Conservation (phyloP, 371 early-diverging fungal species). For the Circinella minor region DNA sequence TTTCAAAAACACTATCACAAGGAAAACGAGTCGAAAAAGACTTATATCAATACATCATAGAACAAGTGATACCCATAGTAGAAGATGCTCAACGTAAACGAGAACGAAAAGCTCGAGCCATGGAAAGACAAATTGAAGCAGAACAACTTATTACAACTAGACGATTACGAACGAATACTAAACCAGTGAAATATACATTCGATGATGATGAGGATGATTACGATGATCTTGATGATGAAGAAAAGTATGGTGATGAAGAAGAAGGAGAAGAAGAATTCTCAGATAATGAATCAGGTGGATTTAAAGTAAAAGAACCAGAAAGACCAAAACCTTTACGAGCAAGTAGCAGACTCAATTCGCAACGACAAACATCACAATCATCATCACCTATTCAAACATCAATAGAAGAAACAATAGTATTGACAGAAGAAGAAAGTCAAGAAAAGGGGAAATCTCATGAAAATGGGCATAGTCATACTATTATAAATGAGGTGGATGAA, state of each 20-base stretch:
- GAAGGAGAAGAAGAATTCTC: too few relatives aligned
- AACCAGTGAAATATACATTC: slow-evolving; percentile 10
- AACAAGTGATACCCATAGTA: slow-evolving; percentile 22
- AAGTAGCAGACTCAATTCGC: neutral
- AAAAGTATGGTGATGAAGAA: neutral
- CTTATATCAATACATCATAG: slow-evolving; percentile 13
- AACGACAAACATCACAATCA: neutral
- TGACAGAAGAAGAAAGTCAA: too few relatives aligned
- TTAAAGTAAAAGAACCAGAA: neutral
- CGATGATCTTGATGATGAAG: neutral
- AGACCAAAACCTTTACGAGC: neutral
- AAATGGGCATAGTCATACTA: too few relatives aligned
- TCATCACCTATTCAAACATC: neutral
- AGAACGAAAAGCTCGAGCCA: slow-evolving; percentile 24
- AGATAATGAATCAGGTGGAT: neutral
- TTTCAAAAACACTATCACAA: slow-evolving; percentile 20
- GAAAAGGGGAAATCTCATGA: too few relatives aligned
- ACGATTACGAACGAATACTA: slow-evolving; percentile 5
- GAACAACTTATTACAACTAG: slow-evolving; percentile 11
- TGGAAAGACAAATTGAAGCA: slow-evolving; percentile 19
- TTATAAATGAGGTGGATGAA: too few relatives aligned
- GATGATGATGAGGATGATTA: slow-evolving; percentile 6
- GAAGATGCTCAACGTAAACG: slow-evolving; percentile 21
- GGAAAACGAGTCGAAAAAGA: slow-evolving; percentile 23
- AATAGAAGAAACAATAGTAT: too few relatives aligned